Conservation (phyloP, 202 grass and related monocot genomes). For the Brachypodium distachyon region DNA sequence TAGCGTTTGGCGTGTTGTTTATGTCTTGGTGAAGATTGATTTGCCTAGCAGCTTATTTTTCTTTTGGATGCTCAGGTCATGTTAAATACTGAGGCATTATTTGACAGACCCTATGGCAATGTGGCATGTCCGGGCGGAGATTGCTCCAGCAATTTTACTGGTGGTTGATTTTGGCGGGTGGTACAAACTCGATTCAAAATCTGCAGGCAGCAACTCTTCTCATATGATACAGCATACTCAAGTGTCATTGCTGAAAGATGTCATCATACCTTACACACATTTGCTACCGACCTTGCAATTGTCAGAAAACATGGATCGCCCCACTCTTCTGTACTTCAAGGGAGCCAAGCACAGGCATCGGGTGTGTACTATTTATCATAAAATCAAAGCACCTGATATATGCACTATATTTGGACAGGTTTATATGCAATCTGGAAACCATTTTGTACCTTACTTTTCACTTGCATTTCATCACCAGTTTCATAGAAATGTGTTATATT, state of each 20-base stretch:
- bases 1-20: neutral
- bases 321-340: constrained; percentile 85
- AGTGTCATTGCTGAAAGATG: constrained; percentile 90
- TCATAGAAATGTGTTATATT: neutral
- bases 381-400: neutral
- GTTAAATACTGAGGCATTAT: constrained; percentile 82
- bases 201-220: constrained; percentile 35
- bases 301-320: constrained; percentile 40
- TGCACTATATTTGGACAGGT: neutral
- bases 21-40: constrained; percentile 8
- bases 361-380: constrained; percentile 43
- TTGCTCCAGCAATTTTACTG: constrained; percentile 76
- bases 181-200: constrained; percentile 77
- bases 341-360: constrained; percentile 88
- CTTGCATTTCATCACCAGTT: neutral
- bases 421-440: neutral
- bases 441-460: neutral
- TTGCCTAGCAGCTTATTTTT: constrained; percentile 45
- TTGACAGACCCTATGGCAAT: constrained; percentile 92
- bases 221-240: constrained; percentile 69
- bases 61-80: constrained; percentile 62
- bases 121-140: constrained; percentile 83
- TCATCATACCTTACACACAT: constrained; percentile 94
- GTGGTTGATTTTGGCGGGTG: constrained; percentile 96
- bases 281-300: constrained; percentile 60